phyloP scores from a whole-genome alignment of 805 yeast genomes.

The Kodamaea lidongshanica region DNA sequence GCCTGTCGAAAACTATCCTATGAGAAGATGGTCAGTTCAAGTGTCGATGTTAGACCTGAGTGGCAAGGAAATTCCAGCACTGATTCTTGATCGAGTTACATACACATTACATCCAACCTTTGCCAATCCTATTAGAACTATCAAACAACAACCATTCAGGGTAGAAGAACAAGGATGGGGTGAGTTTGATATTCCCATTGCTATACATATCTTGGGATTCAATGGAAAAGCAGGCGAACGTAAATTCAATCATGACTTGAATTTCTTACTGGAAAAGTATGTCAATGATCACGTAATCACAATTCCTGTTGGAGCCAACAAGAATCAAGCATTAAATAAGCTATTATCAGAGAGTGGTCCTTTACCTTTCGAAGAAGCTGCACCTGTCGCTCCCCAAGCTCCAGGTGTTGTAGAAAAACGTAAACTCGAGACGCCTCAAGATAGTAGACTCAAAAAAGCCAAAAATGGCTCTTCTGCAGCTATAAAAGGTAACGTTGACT shows the following conservation, averaged over 20 bases:
- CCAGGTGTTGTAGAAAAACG: too few species aligned
- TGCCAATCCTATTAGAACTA: conserved; percentile 74
- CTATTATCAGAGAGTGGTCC: conserved; percentile 78
- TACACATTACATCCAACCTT: conserved; percentile 94
- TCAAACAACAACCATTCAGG: conserved; percentile 78
- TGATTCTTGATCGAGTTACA: conserved; percentile 83
- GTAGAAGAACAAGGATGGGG: conserved; percentile 98
- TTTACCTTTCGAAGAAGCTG: conserved; percentile 50
- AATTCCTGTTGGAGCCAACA: conserved; percentile 57
- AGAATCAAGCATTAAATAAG: conserved; percentile 60
- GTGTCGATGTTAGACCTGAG: conserved; percentile 67
- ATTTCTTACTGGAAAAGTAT: conserved; percentile 73
- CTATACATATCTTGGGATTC: conserved; percentile 55
- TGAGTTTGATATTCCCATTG: conserved; percentile 84
- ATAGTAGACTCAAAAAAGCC: conserved; percentile 39
- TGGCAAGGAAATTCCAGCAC: conserved; percentile 82
- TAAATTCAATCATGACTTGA: conserved; percentile 81
- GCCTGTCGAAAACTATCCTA: conserved; percentile 85
- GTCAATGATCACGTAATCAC: conserved; percentile 69
- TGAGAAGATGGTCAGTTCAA: conserved; percentile 88
- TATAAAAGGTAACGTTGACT: conserved; percentile 70
- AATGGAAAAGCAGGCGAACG: conserved; percentile 83
- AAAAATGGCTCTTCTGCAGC: conserved; percentile 45
- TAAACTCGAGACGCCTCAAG: conserved; percentile 10
- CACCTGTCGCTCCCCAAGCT: conserved; percentile 22